These are phyloP conservation scores for Rhamnella rubrinervis DNA, from an alignment of 331 rosid species.

Conservation along the genomic window DNA sequence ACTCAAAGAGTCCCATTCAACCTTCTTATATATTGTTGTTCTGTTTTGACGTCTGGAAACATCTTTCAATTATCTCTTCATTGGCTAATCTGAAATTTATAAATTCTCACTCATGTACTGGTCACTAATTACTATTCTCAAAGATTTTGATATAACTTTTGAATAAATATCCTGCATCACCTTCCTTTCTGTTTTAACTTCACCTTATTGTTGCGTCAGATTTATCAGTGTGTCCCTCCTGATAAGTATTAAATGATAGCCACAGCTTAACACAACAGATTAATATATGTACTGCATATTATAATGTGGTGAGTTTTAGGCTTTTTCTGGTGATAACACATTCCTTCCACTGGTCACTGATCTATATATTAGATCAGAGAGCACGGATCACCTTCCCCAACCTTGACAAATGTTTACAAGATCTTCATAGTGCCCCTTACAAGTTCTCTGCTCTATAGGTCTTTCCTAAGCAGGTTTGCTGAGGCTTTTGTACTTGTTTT, in stretches of 20 bases:
- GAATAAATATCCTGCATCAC: not conserved
- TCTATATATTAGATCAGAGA: not conserved
- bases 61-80: not conserved
- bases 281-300: no score
- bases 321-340: no score
- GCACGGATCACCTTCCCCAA: not conserved
- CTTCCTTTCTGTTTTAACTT: not conserved
- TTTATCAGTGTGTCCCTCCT: no score
- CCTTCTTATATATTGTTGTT: not conserved
- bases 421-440: not conserved
- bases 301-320: no score
- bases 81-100: not conserved
- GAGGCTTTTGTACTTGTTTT: constrained; percentile 1
- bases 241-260: not conserved
- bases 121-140: not conserved
- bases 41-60: not conserved
- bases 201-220: not conserved
- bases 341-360: no score
- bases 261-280: not conserved
- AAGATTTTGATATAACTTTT: not conserved
- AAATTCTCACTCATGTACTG: not conserved
- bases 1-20: not conserved
- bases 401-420: not conserved
- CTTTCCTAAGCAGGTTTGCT: not conserved
- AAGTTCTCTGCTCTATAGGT: not conserved